A percentile compares a stretch with the other conserved stretches of the same genome.
These are phyloP conservation scores for Malus orientalis DNA, from an alignment of 306 rosid species.

Conservation along the genomic window DNA sequence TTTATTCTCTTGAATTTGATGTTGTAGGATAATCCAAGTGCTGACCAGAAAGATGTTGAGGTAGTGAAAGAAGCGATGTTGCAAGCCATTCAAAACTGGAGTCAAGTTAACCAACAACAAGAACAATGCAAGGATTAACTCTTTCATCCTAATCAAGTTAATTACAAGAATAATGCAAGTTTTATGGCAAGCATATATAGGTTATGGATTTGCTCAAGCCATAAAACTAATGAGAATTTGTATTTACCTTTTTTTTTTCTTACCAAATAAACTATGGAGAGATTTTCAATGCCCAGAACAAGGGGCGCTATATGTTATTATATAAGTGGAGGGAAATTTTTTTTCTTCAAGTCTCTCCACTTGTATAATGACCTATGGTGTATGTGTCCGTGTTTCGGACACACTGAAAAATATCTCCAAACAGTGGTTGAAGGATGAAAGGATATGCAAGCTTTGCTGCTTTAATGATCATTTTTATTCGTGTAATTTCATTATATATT, in stretches of 20 bases:
- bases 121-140: not conserved
- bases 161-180: not conserved
- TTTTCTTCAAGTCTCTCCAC: no score
- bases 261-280: no score
- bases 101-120: constrained; percentile 17
- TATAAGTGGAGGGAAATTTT: no score
- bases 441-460: not conserved
- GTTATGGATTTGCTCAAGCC: not conserved
- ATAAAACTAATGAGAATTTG: no score
- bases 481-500: no score
- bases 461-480: no score
- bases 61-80: constrained; percentile 36
- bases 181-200: not conserved
- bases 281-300: no score
- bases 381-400: no score
- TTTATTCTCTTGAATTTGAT: not conserved
- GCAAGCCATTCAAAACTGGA: constrained; percentile 58
- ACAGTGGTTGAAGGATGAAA: not conserved
- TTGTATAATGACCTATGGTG: no score
- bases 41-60: constrained; percentile 22
- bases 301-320: no score
- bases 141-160: not conserved
- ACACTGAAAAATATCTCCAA: no score
- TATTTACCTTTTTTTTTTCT: no score
- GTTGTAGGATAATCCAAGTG: constrained; percentile 30